These are phyloP conservation scores for Stipa capillata DNA, from an alignment of 176 grass and related monocot species.

Conservation along the genomic window DNA sequence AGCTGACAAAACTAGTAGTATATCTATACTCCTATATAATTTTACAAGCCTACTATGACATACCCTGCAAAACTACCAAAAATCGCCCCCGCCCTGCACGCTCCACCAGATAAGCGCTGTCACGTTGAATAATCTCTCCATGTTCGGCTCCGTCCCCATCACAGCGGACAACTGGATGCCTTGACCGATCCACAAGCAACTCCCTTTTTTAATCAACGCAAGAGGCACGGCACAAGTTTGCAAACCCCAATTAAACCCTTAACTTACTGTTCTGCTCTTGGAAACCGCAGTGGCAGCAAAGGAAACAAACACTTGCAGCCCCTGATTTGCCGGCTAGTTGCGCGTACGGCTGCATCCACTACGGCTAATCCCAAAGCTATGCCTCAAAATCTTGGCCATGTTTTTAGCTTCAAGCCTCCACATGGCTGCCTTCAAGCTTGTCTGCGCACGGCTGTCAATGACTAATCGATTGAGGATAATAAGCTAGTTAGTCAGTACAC, in stretches of 20 bases:
- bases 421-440: neutral
- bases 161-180: neutral
- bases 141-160: no score
- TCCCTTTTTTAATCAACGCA: neutral
- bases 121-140: no score
- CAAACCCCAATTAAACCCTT: neutral
- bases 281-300: neutral
- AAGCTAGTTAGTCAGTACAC: no score
- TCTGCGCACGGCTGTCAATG: neutral
- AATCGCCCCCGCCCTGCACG: no score
- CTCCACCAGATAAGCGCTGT: no score
- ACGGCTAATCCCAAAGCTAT: neutral
- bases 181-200: conserved; percentile 5
- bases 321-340: conserved; percentile 10
- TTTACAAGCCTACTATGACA: neutral
- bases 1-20: neutral
- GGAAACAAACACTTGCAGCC: neutral
- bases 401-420: conserved; percentile 5
- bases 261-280: no score
- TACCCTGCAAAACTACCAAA: neutral
- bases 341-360: neutral
- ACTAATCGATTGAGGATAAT: neutral
- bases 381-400: conserved; percentile 34
- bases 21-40: no score
- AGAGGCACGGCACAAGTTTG: neutral